Evolutionary conservation across 257 asterid species (phyloP).

Genomic region (Jaltomata sinuosa): DNA sequence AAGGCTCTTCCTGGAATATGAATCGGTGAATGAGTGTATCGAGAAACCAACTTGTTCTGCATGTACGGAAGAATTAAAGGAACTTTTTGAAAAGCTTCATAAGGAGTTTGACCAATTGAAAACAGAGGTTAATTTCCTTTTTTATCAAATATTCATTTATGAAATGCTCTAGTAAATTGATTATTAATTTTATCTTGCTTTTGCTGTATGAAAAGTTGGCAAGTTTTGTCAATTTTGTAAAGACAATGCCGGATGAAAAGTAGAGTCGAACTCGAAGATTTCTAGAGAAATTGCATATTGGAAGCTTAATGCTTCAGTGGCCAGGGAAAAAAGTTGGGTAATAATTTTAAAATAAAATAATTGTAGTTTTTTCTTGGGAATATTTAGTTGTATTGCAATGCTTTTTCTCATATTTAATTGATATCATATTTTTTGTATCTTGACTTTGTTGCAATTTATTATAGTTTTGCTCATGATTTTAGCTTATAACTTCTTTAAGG

Average conservation of each 20-base stretch:
- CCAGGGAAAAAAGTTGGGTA: not conserved
- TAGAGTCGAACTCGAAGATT: not conserved
- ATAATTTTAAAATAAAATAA: not conserved
- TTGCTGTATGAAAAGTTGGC: not conserved
- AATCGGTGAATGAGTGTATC: not conserved
- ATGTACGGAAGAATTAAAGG: not conserved
- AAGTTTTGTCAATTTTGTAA: not conserved
- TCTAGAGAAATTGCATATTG: not conserved
- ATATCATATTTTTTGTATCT: not conserved
- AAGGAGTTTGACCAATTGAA: not conserved
- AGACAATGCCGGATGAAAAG: not conserved
- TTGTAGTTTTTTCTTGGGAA: not conserved
- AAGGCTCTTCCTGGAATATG: not conserved
- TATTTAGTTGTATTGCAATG: not conserved
- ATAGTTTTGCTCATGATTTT: not conserved
- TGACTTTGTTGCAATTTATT: not conserved
- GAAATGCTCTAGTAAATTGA: not conserved
- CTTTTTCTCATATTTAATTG: not conserved
- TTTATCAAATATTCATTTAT: not conserved
- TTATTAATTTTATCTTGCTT: not conserved
- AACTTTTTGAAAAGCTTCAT: not conserved
- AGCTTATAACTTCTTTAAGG: no score
- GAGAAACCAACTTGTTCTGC: not conserved
- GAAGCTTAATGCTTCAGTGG: no score
- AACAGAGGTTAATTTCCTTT: not conserved